Evolutionary conservation across 129 eudicot genomes (phyloP), one percentile per base, ranked within the genome.

Genomic region (Helianthus tuberosus): DNA sequence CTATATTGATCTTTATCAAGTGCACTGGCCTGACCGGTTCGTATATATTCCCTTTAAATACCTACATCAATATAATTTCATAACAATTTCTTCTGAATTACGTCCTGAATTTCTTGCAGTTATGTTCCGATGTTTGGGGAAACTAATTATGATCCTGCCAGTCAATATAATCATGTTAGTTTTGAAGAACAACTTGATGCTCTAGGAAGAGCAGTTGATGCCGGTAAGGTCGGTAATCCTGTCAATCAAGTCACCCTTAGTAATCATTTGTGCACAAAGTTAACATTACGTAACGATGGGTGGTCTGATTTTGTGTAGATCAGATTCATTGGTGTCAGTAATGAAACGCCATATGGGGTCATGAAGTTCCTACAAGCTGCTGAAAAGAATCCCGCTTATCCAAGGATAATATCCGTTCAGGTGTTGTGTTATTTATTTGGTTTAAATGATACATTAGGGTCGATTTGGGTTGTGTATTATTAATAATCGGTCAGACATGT

Each of bases 11-110:
- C 83, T 94, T 72, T 94, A 90, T 79, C 98, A 94, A 79, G 55
- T 94, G 79, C 98, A 94, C 76, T 94, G 98, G 98, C 98, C 98
- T 76, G 98, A 94, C 76, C 97, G 98, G 98, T 93, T 73, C 69
- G 98, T 88, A 70, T 38, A 72, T 63, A 75, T 47, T 16, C 47
- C 76, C 72, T 53, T 51, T 10, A 14, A 14, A 72, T 29, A 48
- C 36, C 32, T 53, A 4, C 47, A 13, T 64, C 10, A 4, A 35
- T 50, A 25, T 13, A 6, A 2, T 20, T 20, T 20, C 23, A 20
- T 20, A 20, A n/a, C 23, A 20, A 20, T 74, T 64, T 51, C 32
- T 6, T 52, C 5, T 35, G 8, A 25, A 63, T 41, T 43, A 43
- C 62, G 46, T 5, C 36, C 59, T 63, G 54, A 74, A 64, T 66